phyloP scores from a whole-genome alignment of 2,329 filamentous ascomycete genomes.

The Cladosporium phlei region DNA sequence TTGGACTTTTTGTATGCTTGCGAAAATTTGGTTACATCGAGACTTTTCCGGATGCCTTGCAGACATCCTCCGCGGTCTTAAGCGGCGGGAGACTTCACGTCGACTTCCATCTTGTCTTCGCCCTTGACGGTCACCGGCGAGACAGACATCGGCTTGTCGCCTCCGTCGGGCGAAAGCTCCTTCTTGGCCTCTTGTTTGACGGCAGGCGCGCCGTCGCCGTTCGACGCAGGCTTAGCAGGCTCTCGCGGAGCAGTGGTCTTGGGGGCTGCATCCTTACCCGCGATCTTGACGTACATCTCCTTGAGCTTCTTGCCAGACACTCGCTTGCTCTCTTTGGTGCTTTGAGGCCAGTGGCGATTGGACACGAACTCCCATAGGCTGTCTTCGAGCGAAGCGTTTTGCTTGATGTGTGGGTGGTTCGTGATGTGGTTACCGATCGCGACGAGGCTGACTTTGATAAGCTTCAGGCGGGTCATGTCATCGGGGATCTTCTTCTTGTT shows the following conservation, averaged over 20 bases:
- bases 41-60: no score
- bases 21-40: no score
- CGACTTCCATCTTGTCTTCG: conserved; percentile 12
- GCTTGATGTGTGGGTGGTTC: conserved; percentile 29
- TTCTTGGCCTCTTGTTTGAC: conserved; percentile 4
- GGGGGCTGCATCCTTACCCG: conserved; percentile 8
- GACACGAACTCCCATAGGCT: conserved; percentile 34
- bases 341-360: conserved; percentile 34
- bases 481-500: conserved; percentile 60
- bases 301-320: conserved; percentile 33
- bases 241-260: conserved; percentile 1
- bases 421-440: conserved; percentile 61
- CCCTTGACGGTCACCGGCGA: neutral
- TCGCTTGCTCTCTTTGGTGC: conserved; percentile 29
- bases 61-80: no score
- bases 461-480: conserved; percentile 57
- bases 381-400: conserved; percentile 24
- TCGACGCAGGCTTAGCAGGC: neutral
- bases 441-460: conserved; percentile 58
- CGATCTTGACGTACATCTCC: conserved; percentile 35
- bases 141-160: neutral
- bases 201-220: neutral
- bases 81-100: conserved; percentile 7
- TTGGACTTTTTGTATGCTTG: no score
- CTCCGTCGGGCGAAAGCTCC: conserved; percentile 2